phyloP scores from a whole-genome alignment of 441 rosid species.

The Brassica hybrid region DNA sequence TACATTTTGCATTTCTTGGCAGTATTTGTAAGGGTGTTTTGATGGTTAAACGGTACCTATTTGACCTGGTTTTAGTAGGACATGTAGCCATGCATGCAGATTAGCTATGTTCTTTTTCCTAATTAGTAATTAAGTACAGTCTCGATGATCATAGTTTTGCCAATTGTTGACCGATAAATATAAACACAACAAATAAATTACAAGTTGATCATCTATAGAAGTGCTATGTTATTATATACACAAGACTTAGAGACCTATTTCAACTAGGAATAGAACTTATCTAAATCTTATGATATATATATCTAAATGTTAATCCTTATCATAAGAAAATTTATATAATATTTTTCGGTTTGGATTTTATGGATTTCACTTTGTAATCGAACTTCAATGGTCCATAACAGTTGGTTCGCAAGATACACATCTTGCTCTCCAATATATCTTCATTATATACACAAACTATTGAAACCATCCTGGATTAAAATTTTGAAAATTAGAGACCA shows the following conservation, averaged over 20 bases:
- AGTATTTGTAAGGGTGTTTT: not conserved
- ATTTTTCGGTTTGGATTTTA: too few relatives aligned
- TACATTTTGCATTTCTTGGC: constrained; percentile 18
- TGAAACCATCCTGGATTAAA: constrained; percentile 3
- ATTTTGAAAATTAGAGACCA: not conserved
- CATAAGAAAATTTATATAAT: too few relatives aligned
- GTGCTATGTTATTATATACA: too few relatives aligned
- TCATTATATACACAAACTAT: not conserved
- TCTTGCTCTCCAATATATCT: too few relatives aligned
- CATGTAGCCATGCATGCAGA: not conserved
- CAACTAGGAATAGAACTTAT: too few relatives aligned
- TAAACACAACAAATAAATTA: not conserved
- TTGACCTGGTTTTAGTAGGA: not conserved
- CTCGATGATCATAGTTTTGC: not conserved
- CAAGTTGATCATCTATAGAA: not conserved
- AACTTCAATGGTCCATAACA: too few relatives aligned
- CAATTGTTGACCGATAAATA: not conserved
- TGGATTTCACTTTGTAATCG: too few relatives aligned
- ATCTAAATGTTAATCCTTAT: too few relatives aligned
- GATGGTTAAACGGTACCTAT: not conserved
- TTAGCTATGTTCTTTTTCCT: not conserved
- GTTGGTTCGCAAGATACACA: too few relatives aligned
- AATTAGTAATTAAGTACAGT: not conserved
- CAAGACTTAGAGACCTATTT: too few relatives aligned
- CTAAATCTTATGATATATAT: too few relatives aligned